phyloP scores from a whole-genome alignment of 177 flowering plant genomes.

The Vitis hybrid region DNA sequence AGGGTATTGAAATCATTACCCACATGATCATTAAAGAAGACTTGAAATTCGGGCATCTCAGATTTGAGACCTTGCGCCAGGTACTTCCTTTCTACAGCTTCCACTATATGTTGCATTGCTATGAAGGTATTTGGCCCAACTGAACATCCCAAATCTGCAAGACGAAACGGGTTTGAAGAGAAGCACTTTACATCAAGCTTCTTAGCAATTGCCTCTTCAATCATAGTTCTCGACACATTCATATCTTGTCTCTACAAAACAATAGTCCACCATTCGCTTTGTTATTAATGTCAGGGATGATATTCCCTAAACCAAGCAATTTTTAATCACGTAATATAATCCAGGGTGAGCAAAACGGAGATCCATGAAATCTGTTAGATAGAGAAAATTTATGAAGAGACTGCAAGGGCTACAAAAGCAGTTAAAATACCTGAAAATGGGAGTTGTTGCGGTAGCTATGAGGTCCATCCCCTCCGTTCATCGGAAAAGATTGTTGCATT shows the following conservation, averaged over 20 bases:
- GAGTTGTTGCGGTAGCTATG: constrained; percentile 28
- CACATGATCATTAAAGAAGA: constrained; percentile 32
- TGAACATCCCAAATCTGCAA: constrained; percentile 57
- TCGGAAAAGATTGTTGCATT: neutral
- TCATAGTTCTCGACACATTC: constrained; percentile 2
- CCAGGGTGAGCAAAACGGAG: neutral
- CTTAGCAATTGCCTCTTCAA: constrained; percentile 20
- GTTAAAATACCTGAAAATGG: constrained; percentile 13
- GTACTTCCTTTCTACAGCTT: constrained; percentile 27
- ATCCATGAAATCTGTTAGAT: neutral
- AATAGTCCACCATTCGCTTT: neutral
- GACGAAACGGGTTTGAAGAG: constrained; percentile 9
- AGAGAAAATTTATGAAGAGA: neutral
- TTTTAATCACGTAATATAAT: neutral
- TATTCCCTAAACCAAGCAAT: too few species aligned
- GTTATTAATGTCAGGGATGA: too few species aligned
- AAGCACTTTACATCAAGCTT: constrained; percentile 22
- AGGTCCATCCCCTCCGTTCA: constrained; percentile 25
- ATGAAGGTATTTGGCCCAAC: constrained; percentile 53
- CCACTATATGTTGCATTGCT: constrained; percentile 27
- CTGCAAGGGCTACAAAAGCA: too few species aligned
- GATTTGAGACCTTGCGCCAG: neutral
- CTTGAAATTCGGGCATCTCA: constrained; percentile 19
- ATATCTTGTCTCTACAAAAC: constrained; percentile 15
- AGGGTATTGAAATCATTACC: constrained; percentile 50